phyloP scores from a whole-genome alignment of 768 basidiomycete genomes.

The Russula ochroleuca region DNA sequence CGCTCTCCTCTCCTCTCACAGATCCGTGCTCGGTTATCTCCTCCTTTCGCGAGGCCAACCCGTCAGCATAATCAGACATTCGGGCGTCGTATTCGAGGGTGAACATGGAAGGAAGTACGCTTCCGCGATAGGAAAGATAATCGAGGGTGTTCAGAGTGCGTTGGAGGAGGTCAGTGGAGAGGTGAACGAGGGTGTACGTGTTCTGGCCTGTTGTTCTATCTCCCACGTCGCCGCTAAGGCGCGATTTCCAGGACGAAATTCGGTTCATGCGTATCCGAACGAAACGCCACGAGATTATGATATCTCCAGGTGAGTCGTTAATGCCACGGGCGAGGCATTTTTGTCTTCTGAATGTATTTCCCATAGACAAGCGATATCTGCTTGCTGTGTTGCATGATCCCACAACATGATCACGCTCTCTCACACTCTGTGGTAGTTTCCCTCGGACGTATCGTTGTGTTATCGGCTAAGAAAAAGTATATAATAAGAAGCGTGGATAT shows the following conservation, averaged over 20 bases:
- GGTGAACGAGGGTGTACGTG: slow-evolving; percentile 54
- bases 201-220: not conserved
- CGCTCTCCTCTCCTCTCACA: slow-evolving; percentile 68
- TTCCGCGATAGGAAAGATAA: slow-evolving; percentile 64
- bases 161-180: slow-evolving; percentile 71
- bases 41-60: slow-evolving; percentile 70
- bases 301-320: slow-evolving; percentile 72
- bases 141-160: slow-evolving; percentile 72
- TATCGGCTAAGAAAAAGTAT: not conserved
- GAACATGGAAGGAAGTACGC: slow-evolving; percentile 79
- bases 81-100: slow-evolving; percentile 82
- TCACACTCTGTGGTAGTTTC: not conserved
- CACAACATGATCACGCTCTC: slow-evolving; percentile 21
- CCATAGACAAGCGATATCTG: slow-evolving; percentile 69
- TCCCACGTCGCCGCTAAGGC: not conserved
- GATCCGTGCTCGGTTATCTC: slow-evolving; percentile 84
- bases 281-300: slow-evolving; percentile 88
- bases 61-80: slow-evolving; percentile 76
- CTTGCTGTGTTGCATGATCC: slow-evolving; percentile 84
- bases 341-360: not conserved
- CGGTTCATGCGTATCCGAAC: slow-evolving; percentile 89
- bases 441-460: slow-evolving; percentile 8
- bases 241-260: slow-evolving; percentile 63
- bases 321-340: not conserved
- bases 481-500: not conserved